phyloP scores from a whole-genome alignment of 2,329 filamentous ascomycete species.

The Apiospora malaysiana region DNA sequence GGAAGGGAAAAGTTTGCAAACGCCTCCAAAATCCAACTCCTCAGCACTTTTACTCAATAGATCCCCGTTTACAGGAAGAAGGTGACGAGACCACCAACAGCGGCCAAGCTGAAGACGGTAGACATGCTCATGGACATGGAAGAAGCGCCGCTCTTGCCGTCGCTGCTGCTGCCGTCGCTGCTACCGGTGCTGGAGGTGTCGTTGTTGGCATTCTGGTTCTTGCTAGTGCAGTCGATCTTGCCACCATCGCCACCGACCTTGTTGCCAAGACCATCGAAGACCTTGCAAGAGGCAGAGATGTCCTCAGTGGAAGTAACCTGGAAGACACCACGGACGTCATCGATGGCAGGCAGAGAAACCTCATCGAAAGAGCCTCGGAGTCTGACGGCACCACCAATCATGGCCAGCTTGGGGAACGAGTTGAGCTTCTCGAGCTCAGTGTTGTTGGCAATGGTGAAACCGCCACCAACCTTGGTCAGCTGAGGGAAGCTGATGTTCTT shows the following conservation, averaged over 20 bases:
- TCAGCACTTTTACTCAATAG: constrained; percentile 20
- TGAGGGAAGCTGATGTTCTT: constrained; percentile 77
- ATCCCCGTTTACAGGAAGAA: constrained; percentile 54
- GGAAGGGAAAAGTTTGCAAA: constrained; percentile 35
- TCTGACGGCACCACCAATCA: constrained; percentile 80
- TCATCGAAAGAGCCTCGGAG: constrained; percentile 83
- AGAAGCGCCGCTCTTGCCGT: constrained; percentile 48
- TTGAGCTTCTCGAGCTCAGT: constrained; percentile 69
- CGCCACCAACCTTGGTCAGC: constrained; percentile 74
- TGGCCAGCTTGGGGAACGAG: constrained; percentile 71
- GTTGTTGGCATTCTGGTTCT: constrained; percentile 59
- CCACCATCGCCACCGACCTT: constrained; percentile 53
- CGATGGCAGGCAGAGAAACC: constrained; percentile 70
- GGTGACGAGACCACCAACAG: constrained; percentile 51
- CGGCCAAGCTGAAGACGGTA: constrained; percentile 53
- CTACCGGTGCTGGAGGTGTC: constrained; percentile 43
- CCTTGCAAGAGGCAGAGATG: constrained; percentile 60
- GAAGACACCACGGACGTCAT: constrained; percentile 74
- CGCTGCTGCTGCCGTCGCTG: constrained; percentile 36
- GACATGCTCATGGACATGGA: constrained; percentile 54
- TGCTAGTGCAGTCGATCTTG: constrained; percentile 53
- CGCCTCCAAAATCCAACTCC: constrained; percentile 30
- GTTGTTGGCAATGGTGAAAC: constrained; percentile 88
- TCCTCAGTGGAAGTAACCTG: constrained; percentile 71
- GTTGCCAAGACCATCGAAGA: constrained; percentile 53